These are phyloP conservation scores for Incumbomyces delicatus DNA, from an alignment of 2,329 filamentous ascomycete genomes.

Conservation along the genomic window DNA sequence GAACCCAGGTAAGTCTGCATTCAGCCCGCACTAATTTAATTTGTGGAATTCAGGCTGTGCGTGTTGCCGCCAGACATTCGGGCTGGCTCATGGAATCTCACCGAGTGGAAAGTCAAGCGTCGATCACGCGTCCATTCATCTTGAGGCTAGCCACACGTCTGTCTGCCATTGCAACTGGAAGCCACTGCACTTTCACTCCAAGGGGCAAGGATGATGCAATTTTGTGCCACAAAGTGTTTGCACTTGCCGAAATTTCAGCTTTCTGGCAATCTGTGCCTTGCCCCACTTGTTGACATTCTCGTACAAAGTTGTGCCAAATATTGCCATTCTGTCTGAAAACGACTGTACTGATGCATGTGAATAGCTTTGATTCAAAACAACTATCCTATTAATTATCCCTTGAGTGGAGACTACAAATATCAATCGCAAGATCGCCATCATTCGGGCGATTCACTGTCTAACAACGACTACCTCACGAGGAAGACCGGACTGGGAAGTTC, in stretches of 20 bases:
- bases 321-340: not conserved
- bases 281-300: not conserved
- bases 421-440: slow-evolving; percentile 1
- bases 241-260: slow-evolving; percentile 2
- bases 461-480: not conserved
- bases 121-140: not conserved
- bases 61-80: too few species aligned
- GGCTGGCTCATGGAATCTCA: not conserved
- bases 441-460: not conserved
- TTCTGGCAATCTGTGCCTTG: not conserved
- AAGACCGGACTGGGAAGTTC: not conserved
- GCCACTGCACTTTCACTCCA: not conserved
- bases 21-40: not conserved
- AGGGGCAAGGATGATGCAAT: not conserved
- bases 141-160: not conserved
- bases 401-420: slow-evolving; percentile 9
- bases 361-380: slow-evolving; percentile 25
- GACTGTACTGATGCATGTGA: slow-evolving; percentile 1
- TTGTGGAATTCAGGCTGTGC: not conserved
- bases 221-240: not conserved
- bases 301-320: not conserved
- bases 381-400: slow-evolving; percentile 29
- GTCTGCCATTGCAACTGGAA: not conserved
- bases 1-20: slow-evolving; percentile 4
- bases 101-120: not conserved